phyloP scores from a whole-genome alignment of 495 filamentous ascomycete species.

The Jackrogersella minutella region DNA sequence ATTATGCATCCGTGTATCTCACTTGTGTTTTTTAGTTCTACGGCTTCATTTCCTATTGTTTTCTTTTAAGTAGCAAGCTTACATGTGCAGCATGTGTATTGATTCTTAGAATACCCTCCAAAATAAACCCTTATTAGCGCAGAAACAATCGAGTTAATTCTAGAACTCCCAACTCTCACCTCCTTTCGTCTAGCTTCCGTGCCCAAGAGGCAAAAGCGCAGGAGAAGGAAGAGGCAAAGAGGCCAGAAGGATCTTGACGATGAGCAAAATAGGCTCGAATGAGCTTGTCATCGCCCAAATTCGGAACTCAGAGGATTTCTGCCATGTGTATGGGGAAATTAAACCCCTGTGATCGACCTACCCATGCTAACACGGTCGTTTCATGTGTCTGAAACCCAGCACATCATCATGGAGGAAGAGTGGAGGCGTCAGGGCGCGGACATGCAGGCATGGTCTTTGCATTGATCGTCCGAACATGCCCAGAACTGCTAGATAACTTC shows the following conservation, averaged over 20 bases:
- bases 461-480: slow-evolving; percentile 28
- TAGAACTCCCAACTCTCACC: not conserved
- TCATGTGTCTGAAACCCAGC: slow-evolving; percentile 43
- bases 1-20: slow-evolving; percentile 6
- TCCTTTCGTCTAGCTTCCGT: not conserved
- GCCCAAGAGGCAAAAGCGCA: not conserved
- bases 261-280: slow-evolving; percentile 6
- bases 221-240: not conserved
- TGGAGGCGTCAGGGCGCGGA: not conserved
- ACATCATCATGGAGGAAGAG: slow-evolving; percentile 23
- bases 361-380: slow-evolving; percentile 38
- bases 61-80: no score
- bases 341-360: slow-evolving; percentile 35
- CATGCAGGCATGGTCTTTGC: slow-evolving; percentile 16
- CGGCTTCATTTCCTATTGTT: no score
- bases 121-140: no score
- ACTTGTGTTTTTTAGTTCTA: no score
- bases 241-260: slow-evolving; percentile 24
- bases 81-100: not conserved
- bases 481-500: not conserved
- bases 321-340: slow-evolving; percentile 31
- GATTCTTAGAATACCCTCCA: not conserved
- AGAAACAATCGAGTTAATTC: not conserved
- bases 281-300: slow-evolving; percentile 25
- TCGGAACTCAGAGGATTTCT: slow-evolving; percentile 28